Base-by-base conservation (phyloP, 176 grass and related monocot genomes). In the Zea luxurians region DNA sequence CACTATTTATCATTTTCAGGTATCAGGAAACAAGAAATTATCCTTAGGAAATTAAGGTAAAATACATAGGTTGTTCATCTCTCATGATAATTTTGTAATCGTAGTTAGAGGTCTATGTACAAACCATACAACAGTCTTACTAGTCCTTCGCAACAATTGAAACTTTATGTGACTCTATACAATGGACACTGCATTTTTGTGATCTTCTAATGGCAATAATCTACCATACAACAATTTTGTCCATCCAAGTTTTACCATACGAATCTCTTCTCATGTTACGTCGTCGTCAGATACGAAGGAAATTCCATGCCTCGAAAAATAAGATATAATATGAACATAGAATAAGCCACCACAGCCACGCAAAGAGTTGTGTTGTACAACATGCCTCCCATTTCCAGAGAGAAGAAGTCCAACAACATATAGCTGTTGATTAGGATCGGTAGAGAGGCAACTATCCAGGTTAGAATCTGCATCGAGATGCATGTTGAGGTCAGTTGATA, bases 381-480 rank as follows among this genome's bases (percentile, higher is more conserved):
- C 40, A 67, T 12, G 5, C 91, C 89, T 64, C 66, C 55, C 8
- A 81, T 76, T 59, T 85, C 89, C 6, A 81, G 90, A 62, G 87
- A 92, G 61, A 90, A 90, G 74, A 98, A 98, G 78, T 94, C 95
- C 77, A 94, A 59, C 77, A 98, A 50, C 58, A 98, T 78, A 34
- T 90, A 94, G 50, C 89, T 82, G 47, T 98, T 94, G 84, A 98
- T 94, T 59, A 81, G 47, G 54, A 94, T 94, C 7, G 93, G 83
- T 5, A 92, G 13, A 2, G 91, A 76, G 6, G 87, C 89, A 45
- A 94, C 87, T 5, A 58, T 79, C 95, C 95, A 98, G 2, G 85
- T 92, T 17, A 76, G 70, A 69, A 89, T 89, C 95, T 98, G 73
- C 77, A 85, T 70, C 4, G 67, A 83, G 18, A 49, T 42, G 48